Conservation (phyloP, 192 early-diverging fungal genomes). For the Ambispora gerdemannii region DNA sequence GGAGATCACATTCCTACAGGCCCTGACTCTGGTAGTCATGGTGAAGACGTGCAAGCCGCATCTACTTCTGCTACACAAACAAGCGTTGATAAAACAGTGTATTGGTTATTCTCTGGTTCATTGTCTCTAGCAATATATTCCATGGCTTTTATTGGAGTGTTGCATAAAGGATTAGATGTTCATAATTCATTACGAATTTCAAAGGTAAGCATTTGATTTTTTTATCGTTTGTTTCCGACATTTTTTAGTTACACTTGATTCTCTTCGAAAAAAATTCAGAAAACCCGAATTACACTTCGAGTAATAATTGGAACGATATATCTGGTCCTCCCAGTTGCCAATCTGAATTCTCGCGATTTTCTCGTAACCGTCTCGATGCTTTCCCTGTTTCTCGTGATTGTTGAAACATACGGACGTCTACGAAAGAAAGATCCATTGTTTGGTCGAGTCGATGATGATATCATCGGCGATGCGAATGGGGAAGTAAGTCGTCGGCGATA, state of each 20-base stretch:
- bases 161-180: constrained; percentile 31
- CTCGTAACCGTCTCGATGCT: background rate
- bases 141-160: constrained; percentile 27
- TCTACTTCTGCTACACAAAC: background rate
- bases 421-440: constrained; percentile 11
- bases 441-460: constrained; percentile 4
- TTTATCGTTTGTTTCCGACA: background rate
- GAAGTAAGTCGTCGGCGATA: background rate
- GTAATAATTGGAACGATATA: constrained; percentile 19
- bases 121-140: constrained; percentile 24
- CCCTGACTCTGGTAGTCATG: background rate
- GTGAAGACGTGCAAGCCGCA: background rate
- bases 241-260: background rate
- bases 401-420: constrained; percentile 33
- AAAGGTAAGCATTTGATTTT: constrained; percentile 19
- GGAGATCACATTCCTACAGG: background rate
- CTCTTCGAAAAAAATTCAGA: background rate
- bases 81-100: background rate
- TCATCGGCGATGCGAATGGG: background rate
- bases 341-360: constrained; percentile 19
- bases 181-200: constrained; percentile 22
- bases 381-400: constrained; percentile 17
- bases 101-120: constrained; percentile 20
- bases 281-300: constrained; percentile 14
- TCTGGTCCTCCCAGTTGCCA: constrained; percentile 25